Base-by-base conservation (phyloP, 2,329 filamentous ascomycete genomes). In the Fonsecaea pugnacius region DNA sequence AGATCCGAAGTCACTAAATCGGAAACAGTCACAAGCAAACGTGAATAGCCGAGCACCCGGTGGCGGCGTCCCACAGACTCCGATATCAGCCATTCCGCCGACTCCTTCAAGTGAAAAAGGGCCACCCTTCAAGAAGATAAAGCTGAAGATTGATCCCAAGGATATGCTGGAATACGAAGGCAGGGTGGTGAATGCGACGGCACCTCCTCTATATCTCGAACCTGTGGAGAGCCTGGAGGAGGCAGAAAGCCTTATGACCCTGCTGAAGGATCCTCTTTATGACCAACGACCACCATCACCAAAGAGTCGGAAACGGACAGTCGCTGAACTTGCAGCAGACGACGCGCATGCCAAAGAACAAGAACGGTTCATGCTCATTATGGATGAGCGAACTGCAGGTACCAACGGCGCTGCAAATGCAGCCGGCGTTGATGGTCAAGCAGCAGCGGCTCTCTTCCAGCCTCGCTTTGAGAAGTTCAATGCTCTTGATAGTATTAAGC, bases 251-350 rank as follows among this genome's bases (percentile, higher is more conserved):
- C 82, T 96, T 3, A 82, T 98, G 2, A 87, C 91, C 33, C 82
- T 84, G 18, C 82, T 94, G 70, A 83, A 86, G 21, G 91, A 96
- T 75, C 90, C 92, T 6, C 87, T 92, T 62, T 91, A 97, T 75
- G 85, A 87, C 33, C 86, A 89, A 56, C 82, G 87, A 50, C 89
- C 92, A 9, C 94, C 95, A 0, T 85, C 90, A 65, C 92, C 92
- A 2, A 97, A 96, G 82, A 89, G 89, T 7, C 85, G 95, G 63
- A 98, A 99, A 82, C 88, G 94, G 67, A 99, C 95, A 0, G 89
- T 96, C 18, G 95, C 95, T 8, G 94, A 99, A 75, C 87, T 98
- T 80, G 95, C 92, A 8, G 94, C 94, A 7, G 95, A 99, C 73
- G 93, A 99, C 78, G 94, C 95, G 0, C 84, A 92, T 65, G 92